Evolutionary conservation across 2,329 filamentous ascomycete genomes (phyloP).

Genomic region (Hypoxylon sp.): DNA sequence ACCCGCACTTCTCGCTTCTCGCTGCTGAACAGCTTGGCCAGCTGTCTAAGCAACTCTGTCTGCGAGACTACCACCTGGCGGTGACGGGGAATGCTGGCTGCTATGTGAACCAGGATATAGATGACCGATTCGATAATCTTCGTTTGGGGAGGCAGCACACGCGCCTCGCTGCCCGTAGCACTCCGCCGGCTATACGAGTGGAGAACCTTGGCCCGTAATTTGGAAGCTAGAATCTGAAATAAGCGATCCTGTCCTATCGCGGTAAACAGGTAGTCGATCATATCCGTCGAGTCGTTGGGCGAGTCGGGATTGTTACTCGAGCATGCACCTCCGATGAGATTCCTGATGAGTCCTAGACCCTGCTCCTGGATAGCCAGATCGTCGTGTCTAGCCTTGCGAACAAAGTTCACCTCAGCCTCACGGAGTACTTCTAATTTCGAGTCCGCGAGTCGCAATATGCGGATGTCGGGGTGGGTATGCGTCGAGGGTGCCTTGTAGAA

Average conservation of each 20-base stretch:
- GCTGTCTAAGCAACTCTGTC: slow-evolving; percentile 74
- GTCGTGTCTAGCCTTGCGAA: slow-evolving; percentile 74
- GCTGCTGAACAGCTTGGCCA: slow-evolving; percentile 78
- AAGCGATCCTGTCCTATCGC: slow-evolving; percentile 79
- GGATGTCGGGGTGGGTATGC: slow-evolving; percentile 28
- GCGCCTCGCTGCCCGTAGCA: slow-evolving; percentile 49
- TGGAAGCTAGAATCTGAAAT: slow-evolving; percentile 81
- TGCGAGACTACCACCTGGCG: slow-evolving; percentile 80
- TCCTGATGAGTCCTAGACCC: slow-evolving; percentile 86
- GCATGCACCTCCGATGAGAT: slow-evolving; percentile 74
- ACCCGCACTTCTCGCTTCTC: slow-evolving; percentile 76
- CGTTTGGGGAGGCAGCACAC: slow-evolving; percentile 63
- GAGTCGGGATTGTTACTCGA: slow-evolving; percentile 59
- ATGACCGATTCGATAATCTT: slow-evolving; percentile 81
- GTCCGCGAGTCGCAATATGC: slow-evolving; percentile 57
- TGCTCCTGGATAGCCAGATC: slow-evolving; percentile 90
- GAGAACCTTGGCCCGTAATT: slow-evolving; percentile 70
- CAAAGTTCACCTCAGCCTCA: slow-evolving; percentile 73
- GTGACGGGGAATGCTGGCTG: slow-evolving; percentile 80
- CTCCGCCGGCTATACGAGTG: slow-evolving; percentile 59
- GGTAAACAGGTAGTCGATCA: slow-evolving; percentile 85
- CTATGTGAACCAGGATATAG: slow-evolving; percentile 87
- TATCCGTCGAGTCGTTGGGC: slow-evolving; percentile 64
- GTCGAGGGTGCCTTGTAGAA: slow-evolving; percentile 28
- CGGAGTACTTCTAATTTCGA: slow-evolving; percentile 60